phyloP scores from a whole-genome alignment of 225 moss, liverwort and hornwort genomes.

The Pseudoscleropodium purum region DNA sequence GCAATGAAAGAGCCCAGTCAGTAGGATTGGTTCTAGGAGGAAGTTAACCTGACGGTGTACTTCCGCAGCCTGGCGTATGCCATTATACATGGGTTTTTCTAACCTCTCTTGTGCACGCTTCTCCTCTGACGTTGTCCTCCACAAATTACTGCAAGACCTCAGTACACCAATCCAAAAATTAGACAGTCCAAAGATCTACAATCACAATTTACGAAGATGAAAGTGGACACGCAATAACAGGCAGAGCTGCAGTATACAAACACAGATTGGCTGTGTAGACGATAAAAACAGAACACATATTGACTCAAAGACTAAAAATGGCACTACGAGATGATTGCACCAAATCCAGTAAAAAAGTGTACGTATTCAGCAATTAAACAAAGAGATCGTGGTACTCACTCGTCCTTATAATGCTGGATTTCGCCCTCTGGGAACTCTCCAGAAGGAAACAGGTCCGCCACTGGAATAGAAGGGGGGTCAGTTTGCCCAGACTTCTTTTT shows the following conservation, averaged over 20 bases:
- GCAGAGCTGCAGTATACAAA: not conserved
- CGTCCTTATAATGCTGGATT: slow-evolving; percentile 74
- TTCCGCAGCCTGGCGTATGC: slow-evolving; percentile 84
- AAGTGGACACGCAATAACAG: not conserved
- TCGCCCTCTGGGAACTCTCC: slow-evolving; percentile 88
- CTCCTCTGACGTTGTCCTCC: slow-evolving; percentile 85
- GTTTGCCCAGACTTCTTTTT: slow-evolving; percentile 73
- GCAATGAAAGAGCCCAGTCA: not conserved
- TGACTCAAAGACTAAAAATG: not conserved
- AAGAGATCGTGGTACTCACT: slow-evolving; percentile 27
- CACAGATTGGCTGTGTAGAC: not conserved
- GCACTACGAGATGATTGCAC: not conserved
- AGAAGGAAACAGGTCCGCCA: slow-evolving; percentile 68
- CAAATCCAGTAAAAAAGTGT: not conserved
- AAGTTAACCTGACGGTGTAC: slow-evolving; percentile 74
- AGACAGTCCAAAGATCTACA: not conserved
- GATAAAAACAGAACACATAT: not conserved
- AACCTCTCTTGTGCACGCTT: slow-evolving; percentile 87
- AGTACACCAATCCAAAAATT: not conserved
- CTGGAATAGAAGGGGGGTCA: slow-evolving; percentile 75
- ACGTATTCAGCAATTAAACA: not conserved
- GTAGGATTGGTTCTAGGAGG: not conserved
- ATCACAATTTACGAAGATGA: not conserved
- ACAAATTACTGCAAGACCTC: slow-evolving; percentile 55
- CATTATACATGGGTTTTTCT: slow-evolving; percentile 87